Percentiles rank a stretch among this genome's conserved stretches.
Evolutionary conservation across 345 rosid species (phyloP).

Genomic region (Populus davidiana): DNA sequence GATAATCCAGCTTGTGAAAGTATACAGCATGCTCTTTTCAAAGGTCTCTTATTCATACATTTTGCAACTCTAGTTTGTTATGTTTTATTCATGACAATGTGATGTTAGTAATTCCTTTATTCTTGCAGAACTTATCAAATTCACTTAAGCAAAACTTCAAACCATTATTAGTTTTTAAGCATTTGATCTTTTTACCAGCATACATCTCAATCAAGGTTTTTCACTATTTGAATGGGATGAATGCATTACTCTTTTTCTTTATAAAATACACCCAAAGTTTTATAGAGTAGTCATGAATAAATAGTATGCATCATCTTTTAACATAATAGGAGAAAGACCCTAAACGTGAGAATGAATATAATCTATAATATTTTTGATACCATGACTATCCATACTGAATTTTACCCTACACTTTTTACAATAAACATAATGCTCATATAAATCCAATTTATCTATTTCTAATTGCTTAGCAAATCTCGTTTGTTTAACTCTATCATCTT

Average conservation of each 20-base stretch:
- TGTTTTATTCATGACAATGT: not conserved
- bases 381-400: not conserved
- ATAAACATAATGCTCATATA: not conserved
- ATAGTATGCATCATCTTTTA: not conserved
- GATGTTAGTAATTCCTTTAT: no score
- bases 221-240: not conserved
- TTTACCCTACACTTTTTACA: not conserved
- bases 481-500: no score
- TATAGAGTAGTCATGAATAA: not conserved
- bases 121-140: no score
- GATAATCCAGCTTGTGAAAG: not conserved
- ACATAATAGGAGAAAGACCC: not conserved
- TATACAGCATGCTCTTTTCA: not conserved
- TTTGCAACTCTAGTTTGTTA: not conserved
- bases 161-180: no score
- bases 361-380: not conserved
- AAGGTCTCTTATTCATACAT: not conserved
- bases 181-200: not conserved
- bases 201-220: not conserved
- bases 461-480: no score
- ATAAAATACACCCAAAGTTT: not conserved
- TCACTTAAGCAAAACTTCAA: no score
- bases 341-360: not conserved
- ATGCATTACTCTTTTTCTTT: not conserved
- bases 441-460: no score